Conservation (phyloP, 345 rosid genomes). For the Noccaea caerulescens region DNA sequence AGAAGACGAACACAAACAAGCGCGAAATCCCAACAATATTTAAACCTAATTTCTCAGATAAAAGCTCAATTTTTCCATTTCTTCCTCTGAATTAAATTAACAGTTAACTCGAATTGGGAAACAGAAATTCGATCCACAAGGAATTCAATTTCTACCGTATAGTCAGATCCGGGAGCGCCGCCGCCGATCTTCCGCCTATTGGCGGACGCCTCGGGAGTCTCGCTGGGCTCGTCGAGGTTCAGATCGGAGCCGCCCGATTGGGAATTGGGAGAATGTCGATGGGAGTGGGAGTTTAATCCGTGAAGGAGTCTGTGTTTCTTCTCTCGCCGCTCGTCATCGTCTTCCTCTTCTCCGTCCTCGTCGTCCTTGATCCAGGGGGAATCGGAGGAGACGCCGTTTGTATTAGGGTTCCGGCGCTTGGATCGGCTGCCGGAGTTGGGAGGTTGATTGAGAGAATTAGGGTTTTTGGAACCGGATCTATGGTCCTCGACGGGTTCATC, state of each 20-base stretch:
- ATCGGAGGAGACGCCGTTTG: conserved; percentile 41
- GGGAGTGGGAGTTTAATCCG: conserved; percentile 60
- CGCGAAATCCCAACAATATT: conserved; percentile 56
- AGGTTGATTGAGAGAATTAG: conserved; percentile 53
- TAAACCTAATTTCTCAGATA: conserved; percentile 33
- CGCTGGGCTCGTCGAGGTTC: conserved; percentile 41
- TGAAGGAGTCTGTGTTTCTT: conserved; percentile 76
- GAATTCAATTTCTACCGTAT: conserved; percentile 48
- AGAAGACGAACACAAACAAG: conserved; percentile 44
- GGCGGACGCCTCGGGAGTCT: conserved; percentile 48
- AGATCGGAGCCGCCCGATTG: conserved; percentile 50
- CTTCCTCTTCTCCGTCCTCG: conserved; percentile 57
- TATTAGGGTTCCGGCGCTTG: conserved; percentile 58
- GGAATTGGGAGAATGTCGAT: conserved; percentile 47
- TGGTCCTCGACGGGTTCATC: conserved; percentile 40
- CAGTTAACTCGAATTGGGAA: not conserved
- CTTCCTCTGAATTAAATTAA: conserved; percentile 2
- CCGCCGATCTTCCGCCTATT: conserved; percentile 49
- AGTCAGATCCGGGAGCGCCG: conserved; percentile 61
- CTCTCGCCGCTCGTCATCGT: conserved; percentile 73
- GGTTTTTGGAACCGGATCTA: conserved; percentile 57
- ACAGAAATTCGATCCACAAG: not conserved
- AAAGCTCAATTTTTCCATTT: not conserved
- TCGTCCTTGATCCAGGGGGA: conserved; percentile 39
- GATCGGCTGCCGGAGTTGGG: conserved; percentile 54